A percentile compares a stretch with the other conserved stretches of the same genome.
phyloP scores from a whole-genome alignment of 2,329 filamentous ascomycete genomes.

The Pseudofabraea citricarpa region DNA sequence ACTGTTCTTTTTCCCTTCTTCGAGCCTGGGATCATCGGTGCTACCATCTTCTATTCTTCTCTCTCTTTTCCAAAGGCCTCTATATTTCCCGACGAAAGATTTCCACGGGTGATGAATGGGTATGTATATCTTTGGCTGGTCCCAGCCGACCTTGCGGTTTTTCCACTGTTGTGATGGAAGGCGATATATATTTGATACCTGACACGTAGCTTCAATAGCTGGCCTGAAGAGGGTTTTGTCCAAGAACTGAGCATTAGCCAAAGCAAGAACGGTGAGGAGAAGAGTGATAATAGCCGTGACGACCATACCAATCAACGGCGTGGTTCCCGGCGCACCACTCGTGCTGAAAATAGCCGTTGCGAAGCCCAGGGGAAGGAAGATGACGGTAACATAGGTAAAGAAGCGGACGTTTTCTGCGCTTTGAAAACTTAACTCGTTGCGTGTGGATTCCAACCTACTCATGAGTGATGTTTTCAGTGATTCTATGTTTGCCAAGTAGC shows the following conservation, averaged over 20 bases:
- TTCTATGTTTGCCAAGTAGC: background rate
- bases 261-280: background rate
- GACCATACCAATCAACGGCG: background rate
- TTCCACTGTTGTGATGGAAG: no score
- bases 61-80: no score
- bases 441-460: background rate
- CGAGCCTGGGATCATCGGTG: no score
- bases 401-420: background rate
- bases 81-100: no score
- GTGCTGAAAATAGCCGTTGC: background rate
- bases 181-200: no score
- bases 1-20: no score
- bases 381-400: background rate
- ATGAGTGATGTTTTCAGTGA: background rate
- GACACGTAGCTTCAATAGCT: no score
- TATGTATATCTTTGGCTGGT: no score
- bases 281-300: background rate
- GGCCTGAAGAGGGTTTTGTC: background rate
- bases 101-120: no score
- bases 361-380: background rate
- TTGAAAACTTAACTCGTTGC: background rate
- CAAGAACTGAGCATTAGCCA: background rate
- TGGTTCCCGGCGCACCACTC: background rate
- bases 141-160: no score
- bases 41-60: no score